Evolutionary conservation across 192 early-diverging fungal species (phyloP).

Genomic region (Glomus cerebriforme): DNA sequence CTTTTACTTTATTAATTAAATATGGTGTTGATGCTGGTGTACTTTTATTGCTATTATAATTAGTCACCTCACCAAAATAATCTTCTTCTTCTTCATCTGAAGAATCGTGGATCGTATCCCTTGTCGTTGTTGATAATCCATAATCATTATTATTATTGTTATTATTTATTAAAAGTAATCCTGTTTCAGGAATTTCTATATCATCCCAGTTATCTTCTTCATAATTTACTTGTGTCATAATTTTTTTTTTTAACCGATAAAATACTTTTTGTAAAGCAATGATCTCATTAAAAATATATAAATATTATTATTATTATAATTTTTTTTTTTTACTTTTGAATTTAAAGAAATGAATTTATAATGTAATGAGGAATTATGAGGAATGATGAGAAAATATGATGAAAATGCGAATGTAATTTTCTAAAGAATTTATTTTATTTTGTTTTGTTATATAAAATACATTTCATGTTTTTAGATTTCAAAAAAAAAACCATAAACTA

Average conservation of each 20-base stretch:
- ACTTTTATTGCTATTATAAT: background rate
- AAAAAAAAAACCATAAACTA: background rate
- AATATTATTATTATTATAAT: background rate
- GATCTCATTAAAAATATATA: background rate
- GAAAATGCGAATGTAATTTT: background rate
- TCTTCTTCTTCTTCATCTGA: background rate
- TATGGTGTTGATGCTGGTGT: background rate
- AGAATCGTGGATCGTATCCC: background rate
- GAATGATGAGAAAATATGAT: background rate
- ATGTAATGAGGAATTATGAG: background rate
- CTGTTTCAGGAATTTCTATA: conserved; percentile 2
- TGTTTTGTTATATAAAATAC: background rate
- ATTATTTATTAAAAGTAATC: conserved; percentile 5
- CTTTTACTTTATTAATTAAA: background rate
- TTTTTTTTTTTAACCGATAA: background rate
- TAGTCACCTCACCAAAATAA: background rate
- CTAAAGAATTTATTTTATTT: background rate
- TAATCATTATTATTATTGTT: background rate
- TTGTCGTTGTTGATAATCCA: background rate
- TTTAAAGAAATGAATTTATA: background rate
- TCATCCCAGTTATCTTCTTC: conserved; percentile 26
- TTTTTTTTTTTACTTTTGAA: background rate
- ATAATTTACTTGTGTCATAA: background rate
- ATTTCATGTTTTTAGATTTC: background rate
- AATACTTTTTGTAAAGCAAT: background rate